phyloP scores from a whole-genome alignment of 495 filamentous ascomycete genomes.

The Aspergillus ellipticus region DNA sequence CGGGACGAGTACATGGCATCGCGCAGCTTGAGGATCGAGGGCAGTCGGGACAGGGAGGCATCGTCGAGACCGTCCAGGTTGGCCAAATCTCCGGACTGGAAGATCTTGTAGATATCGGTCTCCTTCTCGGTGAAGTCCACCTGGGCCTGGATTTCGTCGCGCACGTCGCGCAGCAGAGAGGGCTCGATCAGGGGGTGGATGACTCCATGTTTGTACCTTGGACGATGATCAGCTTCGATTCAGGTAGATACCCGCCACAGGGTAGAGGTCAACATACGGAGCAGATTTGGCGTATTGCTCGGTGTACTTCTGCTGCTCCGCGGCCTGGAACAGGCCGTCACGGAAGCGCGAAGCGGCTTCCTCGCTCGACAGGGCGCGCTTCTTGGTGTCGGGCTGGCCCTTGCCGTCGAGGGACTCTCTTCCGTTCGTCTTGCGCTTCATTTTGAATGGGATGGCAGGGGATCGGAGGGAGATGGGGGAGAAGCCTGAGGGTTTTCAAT shows the following conservation, averaged over 20 bases:
- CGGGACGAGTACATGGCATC: slow-evolving; percentile 87
- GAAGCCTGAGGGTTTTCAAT: neutral
- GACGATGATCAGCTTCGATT: neutral
- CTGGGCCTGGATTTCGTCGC: slow-evolving; percentile 80
- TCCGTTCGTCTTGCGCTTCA: slow-evolving; percentile 55
- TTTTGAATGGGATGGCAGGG: slow-evolving; percentile 21
- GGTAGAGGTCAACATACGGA: slow-evolving; percentile 48
- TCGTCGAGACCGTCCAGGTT: slow-evolving; percentile 93
- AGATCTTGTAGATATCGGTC: slow-evolving; percentile 99
- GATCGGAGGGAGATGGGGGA: neutral
- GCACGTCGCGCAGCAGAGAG: slow-evolving; percentile 77
- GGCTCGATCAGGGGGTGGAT: slow-evolving; percentile 76
- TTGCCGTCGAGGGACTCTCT: slow-evolving; percentile 33
- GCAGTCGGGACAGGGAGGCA: slow-evolving; percentile 73
- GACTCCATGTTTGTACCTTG: slow-evolving; percentile 82
- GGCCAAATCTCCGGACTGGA: slow-evolving; percentile 95
- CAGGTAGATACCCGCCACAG: slow-evolving; percentile 5
- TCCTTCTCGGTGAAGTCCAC: slow-evolving; percentile 97
- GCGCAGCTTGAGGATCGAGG: slow-evolving; percentile 79
- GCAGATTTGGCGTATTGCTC: slow-evolving; percentile 65
- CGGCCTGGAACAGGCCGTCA: slow-evolving; percentile 68
- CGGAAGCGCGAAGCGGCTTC: slow-evolving; percentile 58
- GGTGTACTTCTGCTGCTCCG: slow-evolving; percentile 63
- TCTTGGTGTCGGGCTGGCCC: slow-evolving; percentile 45
- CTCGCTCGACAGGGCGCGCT: slow-evolving; percentile 48